Conservation (phyloP, 306 rosid genomes). For the Erythrophleum fordii region DNA sequence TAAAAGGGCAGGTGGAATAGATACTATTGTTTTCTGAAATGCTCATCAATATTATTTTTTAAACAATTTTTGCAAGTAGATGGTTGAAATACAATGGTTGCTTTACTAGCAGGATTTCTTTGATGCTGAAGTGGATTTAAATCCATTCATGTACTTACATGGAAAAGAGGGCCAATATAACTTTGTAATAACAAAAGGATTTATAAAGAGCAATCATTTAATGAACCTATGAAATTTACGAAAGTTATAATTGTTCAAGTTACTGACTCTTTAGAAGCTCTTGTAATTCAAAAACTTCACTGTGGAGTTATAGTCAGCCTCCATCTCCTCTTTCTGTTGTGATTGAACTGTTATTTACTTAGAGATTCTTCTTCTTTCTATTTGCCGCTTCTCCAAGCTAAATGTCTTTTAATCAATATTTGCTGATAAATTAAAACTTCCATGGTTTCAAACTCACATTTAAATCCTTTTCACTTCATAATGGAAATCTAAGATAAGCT, state of each 20-base stretch:
- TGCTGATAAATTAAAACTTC: background rate
- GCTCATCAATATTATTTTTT: background rate
- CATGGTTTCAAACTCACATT: too few relatives aligned
- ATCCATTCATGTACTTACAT: background rate
- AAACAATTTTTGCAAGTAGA: background rate
- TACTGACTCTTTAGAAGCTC: too few relatives aligned
- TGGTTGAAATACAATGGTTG: constrained; percentile 21
- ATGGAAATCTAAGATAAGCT: background rate
- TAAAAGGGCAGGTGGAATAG: background rate
- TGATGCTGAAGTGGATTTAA: constrained; percentile 6
- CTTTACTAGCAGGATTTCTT: background rate
- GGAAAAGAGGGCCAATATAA: background rate
- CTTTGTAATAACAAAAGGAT: background rate
- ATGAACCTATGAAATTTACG: background rate
- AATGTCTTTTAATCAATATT: background rate
- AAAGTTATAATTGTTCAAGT: background rate
- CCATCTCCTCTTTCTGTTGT: too few relatives aligned
- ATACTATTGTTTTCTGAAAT: background rate
- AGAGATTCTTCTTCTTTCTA: background rate
- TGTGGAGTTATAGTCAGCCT: too few relatives aligned
- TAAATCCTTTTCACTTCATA: background rate
- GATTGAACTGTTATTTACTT: too few relatives aligned
- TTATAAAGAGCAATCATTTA: background rate
- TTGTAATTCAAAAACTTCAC: too few relatives aligned
- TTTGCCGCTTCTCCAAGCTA: constrained; percentile 11